phyloP scores from a whole-genome alignment of 495 filamentous ascomycete genomes.

The Amniculicola lignicola region DNA sequence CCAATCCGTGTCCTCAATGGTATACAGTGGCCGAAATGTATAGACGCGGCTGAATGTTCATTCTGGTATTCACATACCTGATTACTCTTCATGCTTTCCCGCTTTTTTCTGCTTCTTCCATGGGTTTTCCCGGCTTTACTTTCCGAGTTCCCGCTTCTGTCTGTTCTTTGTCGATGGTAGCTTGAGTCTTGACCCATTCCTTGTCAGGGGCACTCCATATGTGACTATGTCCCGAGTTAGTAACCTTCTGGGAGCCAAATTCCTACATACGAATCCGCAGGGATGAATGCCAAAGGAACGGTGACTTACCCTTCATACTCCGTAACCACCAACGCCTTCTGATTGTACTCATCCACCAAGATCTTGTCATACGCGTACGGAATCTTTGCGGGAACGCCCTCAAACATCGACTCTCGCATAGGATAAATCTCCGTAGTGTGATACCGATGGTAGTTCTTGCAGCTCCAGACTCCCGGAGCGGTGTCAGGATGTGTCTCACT shows the following conservation, averaged over 20 bases:
- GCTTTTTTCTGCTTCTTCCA: constrained; percentile 20
- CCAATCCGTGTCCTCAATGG: no score
- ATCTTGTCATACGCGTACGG: constrained; percentile 60
- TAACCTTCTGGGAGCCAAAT: no score
- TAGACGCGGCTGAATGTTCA: no score
- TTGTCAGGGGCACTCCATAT: constrained; percentile 43
- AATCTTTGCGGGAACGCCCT: constrained; percentile 59
- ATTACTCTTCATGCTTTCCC: constrained; percentile 13
- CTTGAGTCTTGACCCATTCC: constrained; percentile 50
- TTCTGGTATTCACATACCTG: no score
- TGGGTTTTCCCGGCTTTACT: constrained; percentile 20
- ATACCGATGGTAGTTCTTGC: constrained; percentile 80
- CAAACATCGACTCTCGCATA: constrained; percentile 56
- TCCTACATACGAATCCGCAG: no score
- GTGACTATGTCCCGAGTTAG: constrained; percentile 35
- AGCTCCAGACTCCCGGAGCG: constrained; percentile 66
- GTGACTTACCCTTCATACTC: constrained; percentile 54
- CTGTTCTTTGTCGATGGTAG: constrained; percentile 32
- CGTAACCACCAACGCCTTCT: constrained; percentile 50
- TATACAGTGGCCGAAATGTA: no score
- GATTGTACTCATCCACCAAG: constrained; percentile 58
- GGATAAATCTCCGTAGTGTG: constrained; percentile 51
- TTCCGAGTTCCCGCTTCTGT: constrained; percentile 12
- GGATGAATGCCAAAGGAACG: constrained; percentile 4
- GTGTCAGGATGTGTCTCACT: constrained; percentile 60